Evolutionary conservation across 2,329 filamentous ascomycete species (phyloP).

Genomic region (Cyclaneusma minus): DNA sequence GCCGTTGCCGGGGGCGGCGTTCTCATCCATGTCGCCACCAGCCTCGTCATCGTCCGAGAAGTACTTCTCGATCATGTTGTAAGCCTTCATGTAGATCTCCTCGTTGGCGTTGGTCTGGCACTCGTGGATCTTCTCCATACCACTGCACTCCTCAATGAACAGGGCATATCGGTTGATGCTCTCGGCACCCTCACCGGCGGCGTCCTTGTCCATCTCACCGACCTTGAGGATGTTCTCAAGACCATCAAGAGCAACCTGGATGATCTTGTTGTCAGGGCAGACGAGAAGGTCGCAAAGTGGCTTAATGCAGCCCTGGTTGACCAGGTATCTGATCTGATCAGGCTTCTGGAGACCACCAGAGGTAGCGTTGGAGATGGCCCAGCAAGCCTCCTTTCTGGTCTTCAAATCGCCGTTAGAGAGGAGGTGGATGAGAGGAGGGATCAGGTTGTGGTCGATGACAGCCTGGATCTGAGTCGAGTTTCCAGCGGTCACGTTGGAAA

Average conservation of each 20-base stretch:
- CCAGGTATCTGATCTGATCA: constrained; percentile 93
- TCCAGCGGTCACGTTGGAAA: constrained; percentile 95
- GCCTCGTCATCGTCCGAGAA: constrained; percentile 95
- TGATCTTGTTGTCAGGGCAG: constrained; percentile 99
- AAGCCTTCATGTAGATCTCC: constrained; percentile 99
- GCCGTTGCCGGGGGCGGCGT: constrained; percentile 53
- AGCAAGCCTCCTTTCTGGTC: constrained; percentile 98
- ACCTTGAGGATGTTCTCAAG: constrained; percentile 99
- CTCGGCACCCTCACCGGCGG: constrained; percentile 56
- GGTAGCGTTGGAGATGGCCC: constrained; percentile 98
- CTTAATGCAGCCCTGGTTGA: constrained; percentile 89
- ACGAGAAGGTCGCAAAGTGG: constrained; percentile 87
- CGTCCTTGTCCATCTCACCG: constrained; percentile 94
- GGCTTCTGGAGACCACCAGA: constrained; percentile 97
- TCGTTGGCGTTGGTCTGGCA: constrained; percentile 99
- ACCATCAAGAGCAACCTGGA: constrained; percentile 93
- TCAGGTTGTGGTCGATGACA: constrained; percentile 93
- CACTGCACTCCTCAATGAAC: constrained; percentile 96
- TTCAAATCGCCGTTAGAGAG: constrained; percentile 96
- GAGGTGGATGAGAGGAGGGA: constrained; percentile 88
- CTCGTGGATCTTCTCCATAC: constrained; percentile 99
- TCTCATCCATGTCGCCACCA: constrained; percentile 61
- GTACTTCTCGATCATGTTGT: constrained; percentile 99
- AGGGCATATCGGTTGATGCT: constrained; percentile 92
- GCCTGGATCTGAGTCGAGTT: constrained; percentile 97